Percentiles rank a stretch among this genome's conserved stretches.
Conservation (phyloP, 2,329 filamentous ascomycete species). For the Penicillium freii region DNA sequence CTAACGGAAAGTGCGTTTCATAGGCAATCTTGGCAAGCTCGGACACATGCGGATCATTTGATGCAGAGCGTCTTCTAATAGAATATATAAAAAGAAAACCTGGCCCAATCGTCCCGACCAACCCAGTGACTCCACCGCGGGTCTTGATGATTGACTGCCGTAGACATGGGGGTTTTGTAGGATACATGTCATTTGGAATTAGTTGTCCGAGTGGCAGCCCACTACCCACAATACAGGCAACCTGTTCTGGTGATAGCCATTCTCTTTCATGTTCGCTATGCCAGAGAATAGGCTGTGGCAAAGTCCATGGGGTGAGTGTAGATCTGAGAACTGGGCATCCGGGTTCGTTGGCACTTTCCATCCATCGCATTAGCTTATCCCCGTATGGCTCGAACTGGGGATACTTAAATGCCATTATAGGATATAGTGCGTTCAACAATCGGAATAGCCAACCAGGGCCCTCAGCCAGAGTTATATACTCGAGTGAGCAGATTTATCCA, state of each 20-base stretch:
- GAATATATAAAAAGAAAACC: background rate
- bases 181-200: background rate
- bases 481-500: no score
- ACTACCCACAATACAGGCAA: background rate
- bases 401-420: background rate
- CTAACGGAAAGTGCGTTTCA: background rate
- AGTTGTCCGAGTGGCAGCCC: background rate
- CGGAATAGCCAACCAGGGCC: background rate
- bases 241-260: background rate
- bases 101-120: background rate
- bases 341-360: background rate
- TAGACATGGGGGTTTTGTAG: background rate
- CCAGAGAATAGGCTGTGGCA: background rate
- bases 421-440: no score
- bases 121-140: background rate
- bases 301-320: background rate
- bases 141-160: background rate
- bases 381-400: background rate
- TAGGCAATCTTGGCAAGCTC: background rate
- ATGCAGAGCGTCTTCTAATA: background rate
- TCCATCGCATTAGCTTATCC: background rate
- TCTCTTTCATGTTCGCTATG: background rate
- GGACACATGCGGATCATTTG: background rate
- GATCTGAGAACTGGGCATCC: background rate
- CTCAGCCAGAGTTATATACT: background rate